These are phyloP conservation scores for Clarireedia paspali DNA, from an alignment of 2,329 filamentous ascomycete genomes.

Conservation along the genomic window DNA sequence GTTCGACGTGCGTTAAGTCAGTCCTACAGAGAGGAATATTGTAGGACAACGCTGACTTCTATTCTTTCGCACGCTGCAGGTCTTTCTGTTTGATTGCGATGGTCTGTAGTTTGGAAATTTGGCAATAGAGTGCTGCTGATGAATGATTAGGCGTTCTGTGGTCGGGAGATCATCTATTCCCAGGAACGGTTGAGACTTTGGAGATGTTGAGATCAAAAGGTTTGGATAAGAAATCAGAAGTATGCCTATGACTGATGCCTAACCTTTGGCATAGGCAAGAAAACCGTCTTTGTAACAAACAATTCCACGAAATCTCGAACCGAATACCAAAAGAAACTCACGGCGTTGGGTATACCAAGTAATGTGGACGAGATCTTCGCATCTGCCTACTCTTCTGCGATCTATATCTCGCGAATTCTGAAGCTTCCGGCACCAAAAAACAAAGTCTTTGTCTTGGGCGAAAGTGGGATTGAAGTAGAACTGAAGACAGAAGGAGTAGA, in stretches of 20 bases:
- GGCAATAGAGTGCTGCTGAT: background rate
- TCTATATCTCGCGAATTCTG: constrained; percentile 93
- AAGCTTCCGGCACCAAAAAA: constrained; percentile 69
- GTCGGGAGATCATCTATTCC: constrained; percentile 88
- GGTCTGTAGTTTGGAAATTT: constrained; percentile 46
- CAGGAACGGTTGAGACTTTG: constrained; percentile 77
- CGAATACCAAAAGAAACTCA: constrained; percentile 90
- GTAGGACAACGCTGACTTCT: constrained; percentile 15
- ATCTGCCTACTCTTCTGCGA: constrained; percentile 81
- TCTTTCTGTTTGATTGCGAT: constrained; percentile 95
- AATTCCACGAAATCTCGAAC: constrained; percentile 94
- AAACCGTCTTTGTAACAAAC: constrained; percentile 93
- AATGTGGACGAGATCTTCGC: constrained; percentile 88
- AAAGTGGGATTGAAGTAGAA: constrained; percentile 86
- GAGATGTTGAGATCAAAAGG: constrained; percentile 75
- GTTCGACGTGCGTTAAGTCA: constrained; percentile 70
- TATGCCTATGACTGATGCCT: background rate
- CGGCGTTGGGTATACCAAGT: constrained; percentile 69
- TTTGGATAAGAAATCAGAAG: constrained; percentile 1
- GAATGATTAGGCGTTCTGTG: constrained; percentile 70
- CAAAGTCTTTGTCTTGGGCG: constrained; percentile 92
- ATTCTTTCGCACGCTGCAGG: constrained; percentile 39
- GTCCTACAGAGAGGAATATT: constrained; percentile 8
- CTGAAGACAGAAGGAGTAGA: constrained; percentile 70
- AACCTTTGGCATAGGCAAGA: constrained; percentile 57